A percentile compares a stretch with the other conserved stretches of the same genome.
Conservation (phyloP, 2,329 filamentous ascomycete genomes). For the Fusarium agapanthi region DNA sequence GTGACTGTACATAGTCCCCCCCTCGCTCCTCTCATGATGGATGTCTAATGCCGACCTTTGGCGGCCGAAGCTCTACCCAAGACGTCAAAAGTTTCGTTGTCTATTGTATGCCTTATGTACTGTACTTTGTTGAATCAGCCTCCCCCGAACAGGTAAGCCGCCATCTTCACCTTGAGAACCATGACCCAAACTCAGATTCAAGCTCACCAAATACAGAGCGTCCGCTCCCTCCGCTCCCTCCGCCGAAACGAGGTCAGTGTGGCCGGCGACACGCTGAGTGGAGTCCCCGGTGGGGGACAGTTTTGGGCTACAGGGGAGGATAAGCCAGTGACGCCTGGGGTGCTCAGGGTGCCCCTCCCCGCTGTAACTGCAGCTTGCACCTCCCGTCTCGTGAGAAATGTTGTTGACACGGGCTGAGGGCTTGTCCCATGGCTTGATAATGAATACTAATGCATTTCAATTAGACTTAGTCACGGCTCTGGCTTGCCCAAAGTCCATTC, state of each 20-base stretch:
- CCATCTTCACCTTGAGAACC: conserved; percentile 14
- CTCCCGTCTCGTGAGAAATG: conserved; percentile 10
- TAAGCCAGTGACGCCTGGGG: conserved; percentile 29
- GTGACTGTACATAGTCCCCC: background rate
- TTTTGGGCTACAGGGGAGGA: conserved; percentile 4
- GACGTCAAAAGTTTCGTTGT: background rate
- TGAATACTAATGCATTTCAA: background rate
- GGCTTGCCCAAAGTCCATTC: conserved; percentile 10
- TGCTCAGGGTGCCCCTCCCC: conserved; percentile 31
- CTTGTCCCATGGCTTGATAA: conserved; percentile 4
- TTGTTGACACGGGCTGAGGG: conserved; percentile 7
- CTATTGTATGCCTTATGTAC: background rate
- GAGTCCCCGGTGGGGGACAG: conserved; percentile 35
- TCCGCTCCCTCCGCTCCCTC: conserved; percentile 21
- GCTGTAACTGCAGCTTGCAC: background rate
- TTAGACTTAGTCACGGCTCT: background rate
- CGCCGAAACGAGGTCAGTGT: conserved; percentile 33
- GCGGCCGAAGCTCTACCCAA: background rate
- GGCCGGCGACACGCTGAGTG: conserved; percentile 41
- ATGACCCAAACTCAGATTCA: conserved; percentile 26
- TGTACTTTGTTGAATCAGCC: conserved; percentile 1
- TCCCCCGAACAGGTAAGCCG: conserved; percentile 20
- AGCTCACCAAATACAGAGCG: conserved; percentile 26
- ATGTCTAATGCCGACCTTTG: background rate
- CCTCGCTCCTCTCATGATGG: conserved; percentile 3